Conservation (phyloP, 768 basidiomycete species). For the Dacryopinax primogenitus region DNA sequence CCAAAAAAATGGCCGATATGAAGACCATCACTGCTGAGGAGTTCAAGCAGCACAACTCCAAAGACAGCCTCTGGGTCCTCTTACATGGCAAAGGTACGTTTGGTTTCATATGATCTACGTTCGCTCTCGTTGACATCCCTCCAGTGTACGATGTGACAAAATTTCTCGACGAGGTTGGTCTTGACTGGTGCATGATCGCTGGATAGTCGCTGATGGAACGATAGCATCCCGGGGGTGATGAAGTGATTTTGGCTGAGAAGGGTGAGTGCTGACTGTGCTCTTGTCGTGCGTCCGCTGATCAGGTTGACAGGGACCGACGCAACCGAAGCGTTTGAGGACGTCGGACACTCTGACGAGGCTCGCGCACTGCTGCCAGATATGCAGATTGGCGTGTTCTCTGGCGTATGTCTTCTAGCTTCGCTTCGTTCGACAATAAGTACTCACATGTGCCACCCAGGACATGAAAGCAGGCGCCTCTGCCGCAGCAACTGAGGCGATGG, state of each 20-base stretch:
- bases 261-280: slow-evolving; percentile 38
- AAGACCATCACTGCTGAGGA: slow-evolving; percentile 40
- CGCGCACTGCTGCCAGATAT: slow-evolving; percentile 67
- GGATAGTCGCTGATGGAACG: not conserved
- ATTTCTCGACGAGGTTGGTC: slow-evolving; percentile 82
- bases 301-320: slow-evolving; percentile 69
- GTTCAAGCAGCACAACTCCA: slow-evolving; percentile 61
- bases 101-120: not conserved
- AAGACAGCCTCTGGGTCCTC: slow-evolving; percentile 68
- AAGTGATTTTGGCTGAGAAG: slow-evolving; percentile 86
- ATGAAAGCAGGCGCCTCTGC: slow-evolving; percentile 14
- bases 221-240: slow-evolving; percentile 95
- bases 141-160: slow-evolving; percentile 86
- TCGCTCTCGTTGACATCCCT: slow-evolving; percentile 16
- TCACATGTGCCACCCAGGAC: not conserved
- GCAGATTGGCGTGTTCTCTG: slow-evolving; percentile 64
- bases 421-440: slow-evolving; percentile 10
- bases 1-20: slow-evolving; percentile 12
- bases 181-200: not conserved
- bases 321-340: slow-evolving; percentile 97
- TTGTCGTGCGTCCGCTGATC: slow-evolving; percentile 15
- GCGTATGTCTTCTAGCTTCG: slow-evolving; percentile 8
- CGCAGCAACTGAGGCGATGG: slow-evolving; percentile 17
- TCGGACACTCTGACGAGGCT: slow-evolving; percentile 98
- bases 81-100: slow-evolving; percentile 68